Conservation (phyloP, 805 yeast species). For the Wickerhamia fluorescens region DNA sequence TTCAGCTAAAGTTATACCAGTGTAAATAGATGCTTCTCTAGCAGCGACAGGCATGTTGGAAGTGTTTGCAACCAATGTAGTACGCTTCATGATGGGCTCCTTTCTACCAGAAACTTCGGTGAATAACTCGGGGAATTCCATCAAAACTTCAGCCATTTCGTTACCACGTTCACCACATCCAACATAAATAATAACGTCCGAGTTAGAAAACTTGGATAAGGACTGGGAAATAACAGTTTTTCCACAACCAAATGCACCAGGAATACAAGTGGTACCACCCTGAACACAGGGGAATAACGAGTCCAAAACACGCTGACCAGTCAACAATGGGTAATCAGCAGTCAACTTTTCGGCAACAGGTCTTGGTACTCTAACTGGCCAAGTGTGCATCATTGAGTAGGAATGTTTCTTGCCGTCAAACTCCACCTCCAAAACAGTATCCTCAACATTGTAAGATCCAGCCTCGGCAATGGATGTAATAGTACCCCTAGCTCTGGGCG, state of each 20-base stretch:
- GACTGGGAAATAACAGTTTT: slow-evolving; percentile 98
- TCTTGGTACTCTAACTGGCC: slow-evolving; percentile 99
- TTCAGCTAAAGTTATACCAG: slow-evolving; percentile 98
- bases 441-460: slow-evolving; percentile 89
- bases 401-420: slow-evolving; percentile 77
- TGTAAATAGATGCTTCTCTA: slow-evolving; percentile 98
- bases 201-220: slow-evolving; percentile 92
- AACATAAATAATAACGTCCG: slow-evolving; percentile 91
- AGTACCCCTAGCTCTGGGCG: slow-evolving; percentile 99
- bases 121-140: slow-evolving; percentile 98
- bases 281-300: slow-evolving; percentile 98
- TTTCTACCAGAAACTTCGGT: slow-evolving; percentile 88
- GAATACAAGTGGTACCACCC: slow-evolving; percentile 99
- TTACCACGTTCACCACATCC: slow-evolving; percentile 98
- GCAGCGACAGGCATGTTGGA: slow-evolving; percentile 99
- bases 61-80: slow-evolving; percentile 96
- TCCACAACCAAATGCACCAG: slow-evolving; percentile 99
- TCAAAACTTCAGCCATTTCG: slow-evolving; percentile 98
- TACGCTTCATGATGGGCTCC: slow-evolving; percentile 99
- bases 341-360: slow-evolving; percentile 92
- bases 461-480: slow-evolving; percentile 81
- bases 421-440: slow-evolving; percentile 86
- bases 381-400: slow-evolving; percentile 94
- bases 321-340: slow-evolving; percentile 91
- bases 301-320: slow-evolving; percentile 98